phyloP scores from a whole-genome alignment of 495 filamentous ascomycete species.

The Daldinia bambusicola region DNA sequence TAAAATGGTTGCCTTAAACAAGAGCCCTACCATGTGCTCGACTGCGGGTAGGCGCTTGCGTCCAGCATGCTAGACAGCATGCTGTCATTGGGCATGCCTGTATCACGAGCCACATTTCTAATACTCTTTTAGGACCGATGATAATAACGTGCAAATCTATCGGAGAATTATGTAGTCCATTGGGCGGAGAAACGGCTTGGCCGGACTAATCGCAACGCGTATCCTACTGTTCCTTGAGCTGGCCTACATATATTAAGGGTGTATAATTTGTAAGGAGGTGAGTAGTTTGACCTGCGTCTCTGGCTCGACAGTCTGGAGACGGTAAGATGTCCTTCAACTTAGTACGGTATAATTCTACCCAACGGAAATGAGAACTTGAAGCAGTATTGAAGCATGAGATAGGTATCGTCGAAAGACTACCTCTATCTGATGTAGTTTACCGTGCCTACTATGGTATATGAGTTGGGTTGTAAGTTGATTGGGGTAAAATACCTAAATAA shows the following conservation, averaged over 20 bases:
- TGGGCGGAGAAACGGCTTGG: neutral
- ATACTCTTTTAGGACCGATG: constrained; percentile 11
- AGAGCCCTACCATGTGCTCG: constrained; percentile 20
- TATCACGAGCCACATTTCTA: constrained; percentile 13
- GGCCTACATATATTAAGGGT: neutral
- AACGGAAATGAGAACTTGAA: neutral
- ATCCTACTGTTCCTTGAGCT: neutral
- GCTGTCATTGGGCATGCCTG: constrained; percentile 21
- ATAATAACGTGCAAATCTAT: constrained; percentile 8
- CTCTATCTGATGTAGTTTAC: too few species aligned
- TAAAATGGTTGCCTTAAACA: constrained; percentile 5
- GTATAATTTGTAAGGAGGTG: too few species aligned
- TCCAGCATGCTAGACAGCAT: constrained; percentile 21
- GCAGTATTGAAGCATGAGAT: neutral
- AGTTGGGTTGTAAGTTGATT: neutral
- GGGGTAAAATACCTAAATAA: neutral
- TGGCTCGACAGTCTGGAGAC: neutral
- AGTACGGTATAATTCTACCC: neutral
- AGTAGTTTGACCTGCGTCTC: neutral
- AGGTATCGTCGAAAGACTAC: too few species aligned
- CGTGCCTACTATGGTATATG: too few species aligned
- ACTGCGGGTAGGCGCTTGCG: constrained; percentile 28
- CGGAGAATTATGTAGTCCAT: constrained; percentile 3
- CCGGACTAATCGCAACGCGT: neutral
- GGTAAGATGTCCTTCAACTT: neutral